These are phyloP conservation scores for Carex sylvatica DNA, from an alignment of 202 grass and related monocot genomes.

Conservation along the genomic window DNA sequence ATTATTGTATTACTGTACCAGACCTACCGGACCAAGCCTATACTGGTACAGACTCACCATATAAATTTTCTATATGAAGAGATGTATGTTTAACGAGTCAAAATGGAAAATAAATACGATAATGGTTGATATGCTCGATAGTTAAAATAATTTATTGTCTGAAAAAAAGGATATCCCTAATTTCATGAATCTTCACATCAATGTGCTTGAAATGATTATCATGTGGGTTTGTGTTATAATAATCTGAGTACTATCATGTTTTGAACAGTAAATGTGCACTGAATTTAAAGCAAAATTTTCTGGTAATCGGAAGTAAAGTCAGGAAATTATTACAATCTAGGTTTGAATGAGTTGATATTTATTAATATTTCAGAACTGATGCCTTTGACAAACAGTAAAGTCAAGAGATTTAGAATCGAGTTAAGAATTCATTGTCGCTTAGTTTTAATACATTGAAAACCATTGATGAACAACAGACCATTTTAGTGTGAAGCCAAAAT, in stretches of 20 bases:
- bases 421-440: neutral
- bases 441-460: neutral
- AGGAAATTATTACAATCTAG: neutral
- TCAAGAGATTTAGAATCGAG: neutral
- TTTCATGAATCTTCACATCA: neutral
- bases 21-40: neutral
- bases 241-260: neutral
- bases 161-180: neutral
- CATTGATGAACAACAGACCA: neutral
- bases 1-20: neutral
- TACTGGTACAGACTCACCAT: neutral
- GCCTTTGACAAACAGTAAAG: neutral
- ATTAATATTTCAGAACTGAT: neutral
- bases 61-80: neutral
- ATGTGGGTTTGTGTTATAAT: neutral
- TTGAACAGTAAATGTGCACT: neutral
- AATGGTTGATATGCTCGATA: constrained; percentile 3
- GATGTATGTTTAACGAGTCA: neutral
- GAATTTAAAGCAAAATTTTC: neutral
- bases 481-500: neutral
- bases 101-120: neutral
- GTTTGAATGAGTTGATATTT: neutral
- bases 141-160: neutral
- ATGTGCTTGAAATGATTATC: neutral
- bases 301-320: neutral